Conservation (phyloP, 208 protist genomes). For the Acanthamoeba healyi region DNA sequence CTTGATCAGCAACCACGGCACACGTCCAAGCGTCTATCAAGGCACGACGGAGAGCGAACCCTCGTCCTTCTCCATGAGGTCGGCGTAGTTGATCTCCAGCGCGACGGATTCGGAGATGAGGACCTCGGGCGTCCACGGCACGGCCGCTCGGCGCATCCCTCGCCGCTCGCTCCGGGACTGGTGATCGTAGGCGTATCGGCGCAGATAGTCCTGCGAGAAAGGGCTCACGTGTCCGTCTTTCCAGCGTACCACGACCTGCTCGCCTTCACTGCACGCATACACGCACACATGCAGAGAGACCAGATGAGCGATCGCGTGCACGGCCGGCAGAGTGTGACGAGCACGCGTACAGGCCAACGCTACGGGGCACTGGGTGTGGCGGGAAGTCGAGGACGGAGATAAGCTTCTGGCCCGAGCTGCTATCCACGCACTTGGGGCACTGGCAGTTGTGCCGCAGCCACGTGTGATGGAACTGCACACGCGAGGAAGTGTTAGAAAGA, state of each 20-base stretch:
- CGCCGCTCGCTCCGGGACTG: not conserved
- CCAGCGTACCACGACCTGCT: not conserved
- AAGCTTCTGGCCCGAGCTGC: conserved; percentile 73
- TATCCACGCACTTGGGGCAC: conserved; percentile 68
- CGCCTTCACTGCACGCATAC: not conserved
- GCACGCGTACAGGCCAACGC: not conserved
- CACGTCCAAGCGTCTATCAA: not conserved
- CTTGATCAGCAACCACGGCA: not conserved
- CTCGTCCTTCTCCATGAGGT: conserved; percentile 28
- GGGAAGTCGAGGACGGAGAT: conserved; percentile 63
- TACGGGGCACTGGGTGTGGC: not conserved
- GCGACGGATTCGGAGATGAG: conserved; percentile 27
- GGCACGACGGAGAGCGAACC: not conserved
- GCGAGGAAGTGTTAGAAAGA: not conserved
- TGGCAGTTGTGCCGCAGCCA: conserved; percentile 75
- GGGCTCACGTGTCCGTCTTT: conserved; percentile 37
- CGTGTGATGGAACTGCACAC: conserved; percentile 60
- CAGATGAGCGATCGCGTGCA: too few species aligned
- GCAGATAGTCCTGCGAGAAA: not conserved
- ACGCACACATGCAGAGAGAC: too few species aligned
- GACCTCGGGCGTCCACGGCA: not conserved
- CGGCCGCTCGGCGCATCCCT: not conserved
- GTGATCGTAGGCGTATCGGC: conserved; percentile 9
- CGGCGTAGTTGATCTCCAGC: conserved; percentile 19
- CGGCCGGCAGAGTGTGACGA: too few species aligned